Evolutionary conservation across 2,329 filamentous ascomycete species (phyloP), one percentile per base, ranked within the genome.

Genomic region (Parasarocladium wereldwijsianum): DNA sequence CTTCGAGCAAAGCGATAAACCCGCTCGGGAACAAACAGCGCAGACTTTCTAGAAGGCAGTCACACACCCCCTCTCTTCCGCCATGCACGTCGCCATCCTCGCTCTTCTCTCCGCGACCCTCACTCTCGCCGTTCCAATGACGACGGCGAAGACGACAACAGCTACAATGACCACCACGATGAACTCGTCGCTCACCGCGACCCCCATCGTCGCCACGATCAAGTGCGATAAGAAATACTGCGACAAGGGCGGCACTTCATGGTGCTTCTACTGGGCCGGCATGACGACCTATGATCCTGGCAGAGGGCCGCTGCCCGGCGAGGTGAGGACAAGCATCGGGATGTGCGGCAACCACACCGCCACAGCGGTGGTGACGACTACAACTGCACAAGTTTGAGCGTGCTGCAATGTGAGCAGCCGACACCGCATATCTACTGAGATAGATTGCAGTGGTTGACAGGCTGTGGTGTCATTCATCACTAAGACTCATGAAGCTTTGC

Each of bases 201-300:
- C 36, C 9, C 22, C 38, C 9, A 35, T n/a, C n/a, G 13, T 13
- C 11, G 20, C 32, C 10, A 30, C 38, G 12, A 30, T 42, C 6
- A 30, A 42, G 29, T 58, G 55, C 43, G 43, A 51, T 32, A 43
- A 50, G 37, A 35, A 38, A 15, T 55, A 54, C 40, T 56, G 55
- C 42, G 48, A 50, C 24, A n/a, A n/a, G 13, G 40, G 43, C 11
- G 35, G 39, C 10, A 44, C 42, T 4, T 46, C 46, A 3, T 58
- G 49, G 45, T 58, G 57, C 40, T 49, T 53, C 36, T 53, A 47
- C 40, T 60, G 54, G 45, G 44, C 40, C 15, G 54, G 54, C 11
- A 37, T 55, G 25, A 57, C 50, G 6, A 40, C 41, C n/a, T 55
- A 44, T 34, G 44, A 57, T 28, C 34, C 40, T 12, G 42, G 39